Evolutionary conservation across 176 grass and related monocot genomes (phyloP).

Genomic region (Triticum monococcum): DNA sequence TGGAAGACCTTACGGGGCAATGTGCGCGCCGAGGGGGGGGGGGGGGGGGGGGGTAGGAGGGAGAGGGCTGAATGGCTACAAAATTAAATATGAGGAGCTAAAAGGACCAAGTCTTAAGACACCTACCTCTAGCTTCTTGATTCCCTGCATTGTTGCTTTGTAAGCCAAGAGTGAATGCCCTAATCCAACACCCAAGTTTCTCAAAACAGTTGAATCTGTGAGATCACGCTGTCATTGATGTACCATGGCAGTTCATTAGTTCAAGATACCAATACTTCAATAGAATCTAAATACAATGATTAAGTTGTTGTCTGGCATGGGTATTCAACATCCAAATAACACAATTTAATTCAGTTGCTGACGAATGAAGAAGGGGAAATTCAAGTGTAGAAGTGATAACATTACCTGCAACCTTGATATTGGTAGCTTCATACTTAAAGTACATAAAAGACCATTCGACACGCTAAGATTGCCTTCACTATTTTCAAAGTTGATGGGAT

Average conservation of each 20-base stretch:
- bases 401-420: constrained; percentile 92
- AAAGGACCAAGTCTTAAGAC: not conserved
- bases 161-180: constrained; percentile 93
- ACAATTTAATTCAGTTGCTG: not conserved
- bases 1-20: no score
- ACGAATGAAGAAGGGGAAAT: constrained; percentile 3
- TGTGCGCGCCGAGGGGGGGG: not conserved
- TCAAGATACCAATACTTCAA: not conserved
- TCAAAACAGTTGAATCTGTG: constrained; percentile 92
- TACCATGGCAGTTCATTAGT: constrained; percentile 24
- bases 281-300: not conserved
- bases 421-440: constrained; percentile 88
- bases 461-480: constrained; percentile 83
- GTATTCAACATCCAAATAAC: not conserved
- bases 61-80: no score
- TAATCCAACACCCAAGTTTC: constrained; percentile 91
- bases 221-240: constrained; percentile 73
- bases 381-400: not conserved
- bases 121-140: constrained; percentile 84
- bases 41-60: not conserved
- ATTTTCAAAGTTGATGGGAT: constrained; percentile 99
- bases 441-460: constrained; percentile 61
- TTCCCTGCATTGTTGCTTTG: constrained; percentile 82
- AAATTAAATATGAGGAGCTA: constrained; percentile 19
- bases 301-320: not conserved